phyloP scores from a whole-genome alignment of 2,329 filamentous ascomycete genomes.

The Paraconiothyrium sp. region DNA sequence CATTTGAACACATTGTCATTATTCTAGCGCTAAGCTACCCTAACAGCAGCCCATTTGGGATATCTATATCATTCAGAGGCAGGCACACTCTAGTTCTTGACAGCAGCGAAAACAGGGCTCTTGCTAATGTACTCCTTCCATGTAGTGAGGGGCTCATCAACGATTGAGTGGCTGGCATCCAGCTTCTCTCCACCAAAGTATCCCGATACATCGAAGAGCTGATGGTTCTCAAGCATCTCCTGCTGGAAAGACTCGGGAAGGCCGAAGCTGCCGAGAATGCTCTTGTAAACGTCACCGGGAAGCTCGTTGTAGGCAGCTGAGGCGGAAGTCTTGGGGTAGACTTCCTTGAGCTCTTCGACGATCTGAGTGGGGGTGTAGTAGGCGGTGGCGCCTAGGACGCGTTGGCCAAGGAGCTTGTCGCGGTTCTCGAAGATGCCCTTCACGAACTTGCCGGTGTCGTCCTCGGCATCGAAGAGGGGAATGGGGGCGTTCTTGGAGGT shows the following conservation, averaged over 20 bases:
- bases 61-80: slow-evolving; percentile 1
- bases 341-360: slow-evolving; percentile 12
- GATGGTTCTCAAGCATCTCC: slow-evolving; percentile 15
- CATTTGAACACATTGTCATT: neutral
- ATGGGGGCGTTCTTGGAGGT: slow-evolving; percentile 18
- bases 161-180: slow-evolving; percentile 16
- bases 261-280: slow-evolving; percentile 13
- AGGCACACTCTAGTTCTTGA: slow-evolving; percentile 4
- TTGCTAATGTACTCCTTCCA: slow-evolving; percentile 19
- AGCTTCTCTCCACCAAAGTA: slow-evolving; percentile 20
- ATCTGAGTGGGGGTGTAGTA: slow-evolving; percentile 13
- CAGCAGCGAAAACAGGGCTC: slow-evolving; percentile 12
- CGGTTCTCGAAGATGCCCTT: slow-evolving; percentile 17
- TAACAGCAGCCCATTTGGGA: neutral
- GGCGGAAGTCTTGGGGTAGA: slow-evolving; percentile 13
- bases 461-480: slow-evolving; percentile 19
- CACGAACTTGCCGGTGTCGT: slow-evolving; percentile 14
- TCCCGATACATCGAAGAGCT: slow-evolving; percentile 17
- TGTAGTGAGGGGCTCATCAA: slow-evolving; percentile 19
- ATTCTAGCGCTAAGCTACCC: slow-evolving; percentile 3
- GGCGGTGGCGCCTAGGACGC: slow-evolving; percentile 14
- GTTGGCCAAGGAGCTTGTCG: slow-evolving; percentile 13
- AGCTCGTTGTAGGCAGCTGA: slow-evolving; percentile 16
- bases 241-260: slow-evolving; percentile 12
- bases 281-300: slow-evolving; percentile 14